Evolutionary conservation across 352 stramenopile genomes (phyloP), one percentile per base, ranked within the genome.

Genomic region (Phytophthora uliginosa): DNA sequence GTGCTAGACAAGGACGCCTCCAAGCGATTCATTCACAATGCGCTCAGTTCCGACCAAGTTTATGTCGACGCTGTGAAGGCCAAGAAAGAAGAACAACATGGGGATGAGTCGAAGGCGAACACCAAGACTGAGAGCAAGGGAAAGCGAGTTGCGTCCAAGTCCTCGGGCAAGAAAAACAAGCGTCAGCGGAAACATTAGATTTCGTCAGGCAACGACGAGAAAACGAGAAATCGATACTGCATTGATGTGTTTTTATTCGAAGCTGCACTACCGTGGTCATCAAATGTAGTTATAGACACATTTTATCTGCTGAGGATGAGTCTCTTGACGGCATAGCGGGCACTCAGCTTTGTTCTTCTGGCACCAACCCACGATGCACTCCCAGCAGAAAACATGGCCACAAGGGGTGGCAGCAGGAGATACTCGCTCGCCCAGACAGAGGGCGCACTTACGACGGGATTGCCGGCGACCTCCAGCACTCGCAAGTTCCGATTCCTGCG

Each of bases 311-410:
- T 98, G 93, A 63, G 93, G 91, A 28, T 94, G 81, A 17, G 86
- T 83, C 54, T 94, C 86, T 68, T 97, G 91, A 17, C 93, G 86
- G 59, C 93, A 98, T 8, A 98, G 82, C 48, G 93, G 93, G 65
- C 93, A 98, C 71, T 98, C 91, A 40, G 90, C 83, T 61, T 97
- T 96, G 79, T 96, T 95, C 68, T 95, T 97, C 61, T 97, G 90
- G 67, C 93, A 97, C 93, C 93, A 98, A 13, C 91, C 89, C n/a
- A 98, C 88, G 66, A 98, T 97, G 61, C 93, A 98, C 26, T 97
- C 90, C 93, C 93, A 98, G 73, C 93, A 98, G 79, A 98, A 98
- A 31, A 98, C 81, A 67, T 98, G 93, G 28, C 93, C 93, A 52
- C 93, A 98, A 0, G 91, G 93, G 18, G 93, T 98, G 12, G 86